Evolutionary conservation across 1,139 yeast genomes (phyloP).

Genomic region (Taphrina communis): DNA sequence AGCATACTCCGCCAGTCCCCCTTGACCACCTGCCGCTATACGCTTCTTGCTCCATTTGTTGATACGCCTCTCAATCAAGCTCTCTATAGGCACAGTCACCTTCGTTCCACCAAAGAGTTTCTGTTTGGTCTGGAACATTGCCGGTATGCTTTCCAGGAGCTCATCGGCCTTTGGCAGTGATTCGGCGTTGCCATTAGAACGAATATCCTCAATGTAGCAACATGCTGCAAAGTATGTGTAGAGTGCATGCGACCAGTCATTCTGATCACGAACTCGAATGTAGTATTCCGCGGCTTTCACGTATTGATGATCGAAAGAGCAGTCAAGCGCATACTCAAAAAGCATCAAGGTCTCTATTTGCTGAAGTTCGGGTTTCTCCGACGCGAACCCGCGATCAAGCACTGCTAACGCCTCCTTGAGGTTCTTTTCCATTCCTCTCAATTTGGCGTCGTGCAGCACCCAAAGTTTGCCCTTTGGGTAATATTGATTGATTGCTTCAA

Average conservation of each 20-base stretch:
- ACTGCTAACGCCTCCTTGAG: constrained; percentile 68
- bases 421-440: constrained; percentile 75
- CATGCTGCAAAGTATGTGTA: constrained; percentile 86
- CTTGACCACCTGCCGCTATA: constrained; percentile 43
- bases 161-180: constrained; percentile 56
- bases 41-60: constrained; percentile 60
- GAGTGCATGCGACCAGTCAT: constrained; percentile 90
- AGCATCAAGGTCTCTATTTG: constrained; percentile 87
- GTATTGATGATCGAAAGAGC: constrained; percentile 74
- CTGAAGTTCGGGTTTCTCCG: constrained; percentile 74
- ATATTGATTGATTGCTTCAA: constrained; percentile 50
- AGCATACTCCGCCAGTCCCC: constrained; percentile 69
- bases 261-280: constrained; percentile 69
- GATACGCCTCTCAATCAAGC: constrained; percentile 75
- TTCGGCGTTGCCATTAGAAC: constrained; percentile 50
- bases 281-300: constrained; percentile 83
- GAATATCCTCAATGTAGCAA: constrained; percentile 69
- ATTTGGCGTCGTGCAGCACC: constrained; percentile 88
- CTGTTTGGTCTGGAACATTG: constrained; percentile 63
- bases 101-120: constrained; percentile 63
- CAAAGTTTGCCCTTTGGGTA: constrained; percentile 92
- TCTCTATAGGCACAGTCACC: constrained; percentile 89
- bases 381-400: constrained; percentile 54
- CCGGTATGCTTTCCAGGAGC: constrained; percentile 66
- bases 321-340: constrained; percentile 82